Conservation (phyloP, 208 protist species). For the Angomonas deanei region DNA sequence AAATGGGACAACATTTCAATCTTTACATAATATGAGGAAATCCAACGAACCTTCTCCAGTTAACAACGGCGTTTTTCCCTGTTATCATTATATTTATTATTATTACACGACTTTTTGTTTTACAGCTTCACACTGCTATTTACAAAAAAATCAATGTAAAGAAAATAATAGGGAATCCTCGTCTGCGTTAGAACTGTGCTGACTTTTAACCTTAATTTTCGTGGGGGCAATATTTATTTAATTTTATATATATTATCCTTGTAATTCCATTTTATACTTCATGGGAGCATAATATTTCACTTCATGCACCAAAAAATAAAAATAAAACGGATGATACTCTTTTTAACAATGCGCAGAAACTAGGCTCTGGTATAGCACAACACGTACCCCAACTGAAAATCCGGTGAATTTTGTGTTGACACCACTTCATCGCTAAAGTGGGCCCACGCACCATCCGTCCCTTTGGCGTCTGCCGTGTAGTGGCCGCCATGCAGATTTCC, state of each 20-base stretch:
- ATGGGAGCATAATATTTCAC: no score
- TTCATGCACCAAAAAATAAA: conserved; percentile 1
- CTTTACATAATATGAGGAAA: no score
- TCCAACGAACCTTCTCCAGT: no score
- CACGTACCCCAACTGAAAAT: conserved; percentile 70
- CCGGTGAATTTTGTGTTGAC: conserved; percentile 17
- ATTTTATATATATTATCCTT: no score
- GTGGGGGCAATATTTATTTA: no score
- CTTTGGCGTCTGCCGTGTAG: conserved; percentile 79
- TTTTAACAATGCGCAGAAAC: no score
- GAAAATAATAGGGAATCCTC: no score
- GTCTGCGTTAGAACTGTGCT: no score
- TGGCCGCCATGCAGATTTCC: conserved; percentile 90
- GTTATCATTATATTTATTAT: neutral
- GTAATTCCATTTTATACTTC: no score
- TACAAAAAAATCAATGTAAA: conserved; percentile 6
- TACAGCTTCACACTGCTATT: no score
- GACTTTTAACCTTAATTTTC: no score
- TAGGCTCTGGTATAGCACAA: conserved; percentile 59
- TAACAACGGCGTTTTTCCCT: neutral
- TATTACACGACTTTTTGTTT: neutral
- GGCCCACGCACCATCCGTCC: conserved; percentile 65
- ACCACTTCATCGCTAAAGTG: conserved; percentile 81
- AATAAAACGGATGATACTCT: conserved; percentile 7
- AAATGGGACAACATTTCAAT: no score